These are phyloP conservation scores for Puccinia polysora DNA, from an alignment of 1,284 basidiomycete species.

Conservation along the genomic window DNA sequence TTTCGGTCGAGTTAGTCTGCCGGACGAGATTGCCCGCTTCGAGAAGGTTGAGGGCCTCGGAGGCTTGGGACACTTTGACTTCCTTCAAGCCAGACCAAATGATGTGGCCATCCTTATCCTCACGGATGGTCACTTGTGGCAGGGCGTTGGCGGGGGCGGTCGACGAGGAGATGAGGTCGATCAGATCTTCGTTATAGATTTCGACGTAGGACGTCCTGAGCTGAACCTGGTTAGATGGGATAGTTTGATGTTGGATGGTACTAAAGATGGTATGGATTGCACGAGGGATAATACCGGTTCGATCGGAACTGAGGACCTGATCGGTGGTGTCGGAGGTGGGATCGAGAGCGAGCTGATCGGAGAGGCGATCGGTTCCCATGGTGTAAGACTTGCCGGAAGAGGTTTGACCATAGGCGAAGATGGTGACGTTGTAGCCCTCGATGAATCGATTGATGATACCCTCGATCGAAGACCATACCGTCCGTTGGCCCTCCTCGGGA, in stretches of 20 bases:
- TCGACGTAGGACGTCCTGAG: conserved; percentile 87
- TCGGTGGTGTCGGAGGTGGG: too few species aligned
- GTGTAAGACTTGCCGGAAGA: conserved; percentile 95
- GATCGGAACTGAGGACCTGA: conserved; percentile 29
- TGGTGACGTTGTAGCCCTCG: conserved; percentile 94
- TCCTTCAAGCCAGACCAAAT: conserved; percentile 94
- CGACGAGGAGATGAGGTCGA: conserved; percentile 48
- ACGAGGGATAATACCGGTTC: conserved; percentile 80
- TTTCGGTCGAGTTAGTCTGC: conserved; percentile 92
- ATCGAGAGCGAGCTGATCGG: conserved; percentile 58
- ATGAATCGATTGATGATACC: conserved; percentile 84
- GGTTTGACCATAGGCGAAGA: conserved; percentile 96
- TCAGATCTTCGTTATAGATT: conserved; percentile 79
- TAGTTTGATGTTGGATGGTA: conserved; percentile 64
- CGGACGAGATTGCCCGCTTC: conserved; percentile 81
- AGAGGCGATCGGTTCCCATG: conserved; percentile 63
- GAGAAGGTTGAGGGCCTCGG: conserved; percentile 86
- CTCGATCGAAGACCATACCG: conserved; percentile 77
- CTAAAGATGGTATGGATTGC: conserved; percentile 87
- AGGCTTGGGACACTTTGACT: conserved; percentile 71
- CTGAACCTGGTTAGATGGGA: neutral
- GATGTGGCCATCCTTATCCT: conserved; percentile 92
- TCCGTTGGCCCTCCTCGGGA: conserved; percentile 73
- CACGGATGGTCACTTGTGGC: conserved; percentile 86
- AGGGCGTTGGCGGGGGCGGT: conserved; percentile 48